Base-by-base conservation (phyloP, 2,329 filamentous ascomycete species). In the Epicoccum sorghinum region DNA sequence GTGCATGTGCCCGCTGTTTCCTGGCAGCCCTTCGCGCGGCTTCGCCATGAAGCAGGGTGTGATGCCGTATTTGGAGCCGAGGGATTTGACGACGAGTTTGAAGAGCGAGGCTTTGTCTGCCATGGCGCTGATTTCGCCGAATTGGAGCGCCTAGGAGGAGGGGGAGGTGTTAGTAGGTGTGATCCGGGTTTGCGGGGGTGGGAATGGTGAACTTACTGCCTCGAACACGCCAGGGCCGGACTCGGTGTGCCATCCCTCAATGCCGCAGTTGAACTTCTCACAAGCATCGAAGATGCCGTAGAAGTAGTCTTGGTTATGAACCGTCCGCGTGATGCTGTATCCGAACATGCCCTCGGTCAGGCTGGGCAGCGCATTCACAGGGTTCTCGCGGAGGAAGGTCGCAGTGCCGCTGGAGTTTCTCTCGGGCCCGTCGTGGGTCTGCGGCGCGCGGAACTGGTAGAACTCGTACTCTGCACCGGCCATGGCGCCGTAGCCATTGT, bases 21-120 rank as follows among this genome's bases (percentile, higher is more conserved):
- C 95, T 0, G 95, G 95, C 0, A 98, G 80, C 0, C 93, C 92
- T 67, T 96, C 85, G 62, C 90, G 87, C 3, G 95, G 95, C 77
- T 99, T 99, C 13, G 95, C 95, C 95, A 99, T 99, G 80, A 99
- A 99, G 76, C 91, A 96, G 0, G 95, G 95, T 0, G 91, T 96
- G 70, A 99, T 96, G 62, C 91, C 91, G 72, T 92, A 90, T 70
- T 91, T 89, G 52, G 86, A 89, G 39, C 90, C 91, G 35, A 96
- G 85, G 8, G 91, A 92, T 78, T 96, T 97, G 61, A 96, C 92
- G 18, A 89, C 87, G 66, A 96, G 90, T 82, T 99, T 99, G 86
- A 98, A 99, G 32, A 99, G 79, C 27, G 88, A 88, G 24, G 93
- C 92, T 64, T 89, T 89, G 74, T 99, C 95, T 1, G 95, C 95